Percentiles rank a stretch among this genome's conserved stretches.
These are phyloP conservation scores for Ceriops zippeliana DNA, from an alignment of 345 rosid genomes.

Conservation along the genomic window DNA sequence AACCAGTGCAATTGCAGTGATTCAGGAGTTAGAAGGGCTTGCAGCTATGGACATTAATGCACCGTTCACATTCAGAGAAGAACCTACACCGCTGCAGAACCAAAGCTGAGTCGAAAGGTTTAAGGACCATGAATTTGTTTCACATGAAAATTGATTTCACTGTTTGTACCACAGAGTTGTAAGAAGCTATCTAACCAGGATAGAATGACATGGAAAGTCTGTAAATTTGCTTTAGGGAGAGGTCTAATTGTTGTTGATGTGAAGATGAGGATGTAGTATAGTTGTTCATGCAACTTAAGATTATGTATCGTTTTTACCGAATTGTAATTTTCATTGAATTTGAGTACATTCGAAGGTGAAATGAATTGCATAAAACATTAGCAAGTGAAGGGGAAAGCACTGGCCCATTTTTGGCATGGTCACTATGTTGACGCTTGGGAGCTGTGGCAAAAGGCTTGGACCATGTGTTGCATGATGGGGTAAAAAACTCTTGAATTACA, in stretches of 20 bases:
- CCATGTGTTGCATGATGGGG: no score
- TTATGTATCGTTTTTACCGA: conserved; percentile 3
- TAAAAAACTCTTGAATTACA: no score
- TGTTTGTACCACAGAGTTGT: conserved; percentile 14
- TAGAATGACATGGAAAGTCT: conserved; percentile 1
- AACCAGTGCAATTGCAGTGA: conserved; percentile 38
- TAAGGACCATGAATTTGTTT: neutral
- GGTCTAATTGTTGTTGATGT: conserved; percentile 22
- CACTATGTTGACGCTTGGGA: no score
- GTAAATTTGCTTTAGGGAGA: conserved; percentile 19
- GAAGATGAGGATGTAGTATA: conserved; percentile 20
- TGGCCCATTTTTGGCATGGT: no score
- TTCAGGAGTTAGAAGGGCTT: conserved; percentile 63
- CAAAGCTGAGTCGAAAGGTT: neutral
- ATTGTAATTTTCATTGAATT: conserved; percentile 1
- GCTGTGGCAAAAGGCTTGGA: no score
- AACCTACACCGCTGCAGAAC: conserved; percentile 7
- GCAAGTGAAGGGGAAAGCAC: no score
- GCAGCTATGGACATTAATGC: conserved; percentile 38
- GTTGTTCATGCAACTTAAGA: conserved; percentile 7
- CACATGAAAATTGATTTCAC: conserved; percentile 2
- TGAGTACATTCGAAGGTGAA: neutral
- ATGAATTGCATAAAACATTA: conserved; percentile 10
- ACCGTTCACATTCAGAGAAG: conserved; percentile 33
- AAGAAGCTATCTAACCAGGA: conserved; percentile 21